phyloP scores from a whole-genome alignment of 441 rosid genomes.

The Euphorbia corollata region DNA sequence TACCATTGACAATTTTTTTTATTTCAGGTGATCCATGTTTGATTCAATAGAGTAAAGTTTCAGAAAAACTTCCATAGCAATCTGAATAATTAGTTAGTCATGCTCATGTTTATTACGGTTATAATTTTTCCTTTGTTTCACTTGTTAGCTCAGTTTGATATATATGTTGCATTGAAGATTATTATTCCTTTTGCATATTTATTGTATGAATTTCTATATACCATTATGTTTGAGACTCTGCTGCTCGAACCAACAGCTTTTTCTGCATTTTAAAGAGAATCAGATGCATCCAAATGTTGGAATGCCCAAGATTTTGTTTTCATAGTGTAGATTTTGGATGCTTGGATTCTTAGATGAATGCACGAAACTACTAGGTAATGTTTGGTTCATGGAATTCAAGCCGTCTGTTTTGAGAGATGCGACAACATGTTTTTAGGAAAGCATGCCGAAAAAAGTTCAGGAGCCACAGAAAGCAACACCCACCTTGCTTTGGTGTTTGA shows the following conservation, averaged over 20 bases:
- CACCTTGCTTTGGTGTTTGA: too few relatives aligned
- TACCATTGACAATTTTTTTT: neutral
- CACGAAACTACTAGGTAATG: neutral
- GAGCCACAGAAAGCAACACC: too few relatives aligned
- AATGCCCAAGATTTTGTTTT: neutral
- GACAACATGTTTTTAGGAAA: too few relatives aligned
- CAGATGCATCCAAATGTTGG: neutral
- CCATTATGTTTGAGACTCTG: neutral
- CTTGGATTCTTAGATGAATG: constrained; percentile 1
- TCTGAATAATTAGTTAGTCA: neutral
- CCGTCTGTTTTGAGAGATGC: too few relatives aligned
- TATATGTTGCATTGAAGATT: neutral
- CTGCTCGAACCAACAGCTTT: neutral
- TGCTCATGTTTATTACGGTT: neutral
- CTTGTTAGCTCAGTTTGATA: neutral
- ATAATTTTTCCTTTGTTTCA: neutral
- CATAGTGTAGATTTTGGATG: neutral
- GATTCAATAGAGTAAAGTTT: neutral
- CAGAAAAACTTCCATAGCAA: neutral
- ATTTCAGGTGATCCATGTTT: too few relatives aligned
- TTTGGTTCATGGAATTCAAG: too few relatives aligned
- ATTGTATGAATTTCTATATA: neutral
- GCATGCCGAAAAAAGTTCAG: too few relatives aligned
- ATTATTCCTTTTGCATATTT: neutral
- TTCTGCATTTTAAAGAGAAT: neutral